phyloP scores from a whole-genome alignment of 1,139 yeast species.

The Nakaseomyces kungkrabaensis region DNA sequence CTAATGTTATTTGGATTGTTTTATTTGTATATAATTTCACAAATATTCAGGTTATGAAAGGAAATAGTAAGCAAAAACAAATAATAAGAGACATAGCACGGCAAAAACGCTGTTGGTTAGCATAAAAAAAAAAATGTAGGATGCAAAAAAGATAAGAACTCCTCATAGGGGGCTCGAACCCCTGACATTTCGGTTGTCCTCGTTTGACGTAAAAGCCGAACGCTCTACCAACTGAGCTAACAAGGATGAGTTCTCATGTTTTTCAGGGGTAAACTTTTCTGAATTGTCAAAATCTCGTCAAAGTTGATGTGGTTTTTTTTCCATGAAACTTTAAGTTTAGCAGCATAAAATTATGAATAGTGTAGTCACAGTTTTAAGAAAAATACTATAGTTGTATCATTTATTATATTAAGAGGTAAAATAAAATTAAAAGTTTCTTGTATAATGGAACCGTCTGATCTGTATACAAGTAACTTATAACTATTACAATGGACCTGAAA shows the following conservation, averaged over 20 bases:
- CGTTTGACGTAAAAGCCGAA: conserved; percentile 29
- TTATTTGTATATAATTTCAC: no score
- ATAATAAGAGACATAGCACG: no score
- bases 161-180: conserved; percentile 35
- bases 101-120: background rate
- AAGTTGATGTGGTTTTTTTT: background rate
- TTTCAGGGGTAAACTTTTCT: background rate
- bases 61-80: background rate
- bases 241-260: conserved; percentile 27
- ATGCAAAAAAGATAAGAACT: conserved; percentile 19
- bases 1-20: no score
- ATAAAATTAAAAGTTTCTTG: background rate
- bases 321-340: no score
- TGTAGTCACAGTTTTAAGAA: no score
- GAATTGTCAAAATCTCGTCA: background rate
- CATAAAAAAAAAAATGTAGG: conserved; percentile 1
- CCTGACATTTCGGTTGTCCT: conserved; percentile 32
- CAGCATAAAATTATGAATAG: background rate
- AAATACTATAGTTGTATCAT: no score
- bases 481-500: no score
- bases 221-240: conserved; percentile 32
- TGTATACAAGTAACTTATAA: no score
- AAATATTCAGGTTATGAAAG: background rate
- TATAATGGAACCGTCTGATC: no score
- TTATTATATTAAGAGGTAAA: background rate